These are phyloP conservation scores for Coemansia sp. DNA, from an alignment of 192 early-diverging fungal genomes.

Conservation along the genomic window DNA sequence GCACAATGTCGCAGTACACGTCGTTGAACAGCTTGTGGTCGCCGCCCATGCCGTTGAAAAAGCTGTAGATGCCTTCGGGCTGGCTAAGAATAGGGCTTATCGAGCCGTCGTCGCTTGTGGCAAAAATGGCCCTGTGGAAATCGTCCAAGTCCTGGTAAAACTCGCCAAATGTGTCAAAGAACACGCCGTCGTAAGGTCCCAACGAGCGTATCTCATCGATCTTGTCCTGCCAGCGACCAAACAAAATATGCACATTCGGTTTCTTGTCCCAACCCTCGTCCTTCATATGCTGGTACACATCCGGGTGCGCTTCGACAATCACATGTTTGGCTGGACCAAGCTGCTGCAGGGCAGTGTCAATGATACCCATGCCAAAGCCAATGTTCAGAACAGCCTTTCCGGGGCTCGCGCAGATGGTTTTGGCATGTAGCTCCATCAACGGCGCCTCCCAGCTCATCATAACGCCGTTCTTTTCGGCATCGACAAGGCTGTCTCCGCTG, in stretches of 20 bases:
- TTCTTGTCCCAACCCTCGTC: constrained; percentile 85
- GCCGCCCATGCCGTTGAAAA: constrained; percentile 93
- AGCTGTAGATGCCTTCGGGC: constrained; percentile 83
- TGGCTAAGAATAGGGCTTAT: constrained; percentile 69
- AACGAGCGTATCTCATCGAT: constrained; percentile 64
- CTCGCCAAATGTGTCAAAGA: constrained; percentile 94
- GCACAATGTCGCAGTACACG: constrained; percentile 85
- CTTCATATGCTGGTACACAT: constrained; percentile 89
- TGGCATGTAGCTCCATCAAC: constrained; percentile 86
- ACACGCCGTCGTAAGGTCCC: constrained; percentile 85
- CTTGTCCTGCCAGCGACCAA: constrained; percentile 93
- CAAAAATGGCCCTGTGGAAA: constrained; percentile 66
- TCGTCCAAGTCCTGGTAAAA: constrained; percentile 85
- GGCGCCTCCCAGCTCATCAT: constrained; percentile 99
- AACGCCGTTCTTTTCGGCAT: constrained; percentile 86
- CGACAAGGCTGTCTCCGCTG: constrained; percentile 78
- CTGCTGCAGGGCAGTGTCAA: constrained; percentile 82
- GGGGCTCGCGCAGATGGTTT: constrained; percentile 66
- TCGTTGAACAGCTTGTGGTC: constrained; percentile 97
- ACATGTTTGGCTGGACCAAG: constrained; percentile 73
- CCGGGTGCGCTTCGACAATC: constrained; percentile 97
- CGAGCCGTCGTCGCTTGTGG: constrained; percentile 9
- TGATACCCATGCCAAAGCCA: constrained; percentile 89
- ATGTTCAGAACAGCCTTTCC: constrained; percentile 42
- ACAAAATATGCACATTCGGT: constrained; percentile 78